A percentile compares a stretch with the other conserved stretches of the same genome.
Conservation (phyloP, 1,139 yeast species). For the Hemisphaericaspora xylanilytica region DNA sequence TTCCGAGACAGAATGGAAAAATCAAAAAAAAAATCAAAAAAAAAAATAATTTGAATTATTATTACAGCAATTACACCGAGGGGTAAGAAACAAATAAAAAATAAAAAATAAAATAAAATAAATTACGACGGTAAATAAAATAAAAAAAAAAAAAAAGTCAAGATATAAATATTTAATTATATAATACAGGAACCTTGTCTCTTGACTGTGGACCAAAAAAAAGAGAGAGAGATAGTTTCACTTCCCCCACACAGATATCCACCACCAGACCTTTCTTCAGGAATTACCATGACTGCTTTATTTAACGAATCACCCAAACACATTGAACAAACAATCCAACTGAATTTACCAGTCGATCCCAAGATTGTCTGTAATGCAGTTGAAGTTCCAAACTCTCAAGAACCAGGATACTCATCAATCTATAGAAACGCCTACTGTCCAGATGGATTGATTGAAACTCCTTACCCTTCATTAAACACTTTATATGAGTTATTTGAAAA, state of each 20-base stretch:
- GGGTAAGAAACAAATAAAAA: neutral
- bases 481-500: slow-evolving; percentile 48
- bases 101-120: too few relatives aligned
- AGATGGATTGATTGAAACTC: slow-evolving; percentile 37
- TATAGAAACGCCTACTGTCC: slow-evolving; percentile 47
- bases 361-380: slow-evolving; percentile 15
- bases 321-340: slow-evolving; percentile 7
- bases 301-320: slow-evolving; percentile 13
- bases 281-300: slow-evolving; percentile 11
- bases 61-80: neutral
- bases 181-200: too few relatives aligned
- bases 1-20: too few relatives aligned
- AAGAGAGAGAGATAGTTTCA: too few relatives aligned
- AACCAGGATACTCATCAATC: slow-evolving; percentile 51
- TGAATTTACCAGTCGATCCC: slow-evolving; percentile 12
- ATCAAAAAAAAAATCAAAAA: too few relatives aligned
- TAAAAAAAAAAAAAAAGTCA: too few relatives aligned
- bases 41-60: too few relatives aligned
- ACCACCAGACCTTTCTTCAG: too few relatives aligned
- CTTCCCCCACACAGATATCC: too few relatives aligned
- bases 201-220: too few relatives aligned
- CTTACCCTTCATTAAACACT: slow-evolving; percentile 54
- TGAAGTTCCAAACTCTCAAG: slow-evolving; percentile 46
- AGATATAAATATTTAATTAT: too few relatives aligned
- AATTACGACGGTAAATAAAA: too few relatives aligned